These are phyloP conservation scores for Ramularia collo-cygni DNA, from an alignment of 2,329 filamentous ascomycete species.

Conservation along the genomic window DNA sequence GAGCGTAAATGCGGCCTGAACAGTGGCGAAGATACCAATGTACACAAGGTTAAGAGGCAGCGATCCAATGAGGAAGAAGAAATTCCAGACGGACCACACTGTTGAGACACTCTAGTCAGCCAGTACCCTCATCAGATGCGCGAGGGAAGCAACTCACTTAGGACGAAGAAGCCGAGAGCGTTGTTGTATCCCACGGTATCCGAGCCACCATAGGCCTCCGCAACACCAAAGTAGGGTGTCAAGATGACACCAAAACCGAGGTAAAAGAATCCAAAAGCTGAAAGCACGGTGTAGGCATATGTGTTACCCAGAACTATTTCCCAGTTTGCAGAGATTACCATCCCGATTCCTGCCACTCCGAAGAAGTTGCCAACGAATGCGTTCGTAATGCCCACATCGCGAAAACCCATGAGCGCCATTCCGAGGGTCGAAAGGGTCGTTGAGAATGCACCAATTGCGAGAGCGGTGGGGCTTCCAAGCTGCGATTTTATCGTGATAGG, in stretches of 20 bases:
- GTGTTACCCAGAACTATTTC: slow-evolving; percentile 48
- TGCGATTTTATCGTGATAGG: slow-evolving; percentile 28
- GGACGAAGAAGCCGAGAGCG: slow-evolving; percentile 45
- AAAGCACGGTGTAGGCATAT: slow-evolving; percentile 47
- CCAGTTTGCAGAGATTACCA: slow-evolving; percentile 52
- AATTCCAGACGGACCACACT: slow-evolving; percentile 43
- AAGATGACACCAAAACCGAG: slow-evolving; percentile 44
- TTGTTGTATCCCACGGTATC: slow-evolving; percentile 41
- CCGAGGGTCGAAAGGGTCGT: slow-evolving; percentile 50
- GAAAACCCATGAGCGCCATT: slow-evolving; percentile 49
- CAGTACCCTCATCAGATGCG: background rate
- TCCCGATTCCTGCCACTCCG: slow-evolving; percentile 45
- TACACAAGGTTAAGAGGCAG: slow-evolving; percentile 43
- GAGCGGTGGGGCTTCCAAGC: slow-evolving; percentile 33
- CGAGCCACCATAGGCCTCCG: slow-evolving; percentile 38
- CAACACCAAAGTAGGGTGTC: slow-evolving; percentile 42
- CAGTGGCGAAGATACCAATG: slow-evolving; percentile 43
- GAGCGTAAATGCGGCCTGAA: slow-evolving; percentile 40
- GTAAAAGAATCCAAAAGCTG: slow-evolving; percentile 51
- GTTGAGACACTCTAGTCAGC: background rate
- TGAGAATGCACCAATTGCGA: slow-evolving; percentile 48
- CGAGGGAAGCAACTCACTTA: slow-evolving; percentile 28
- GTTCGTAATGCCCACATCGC: slow-evolving; percentile 45
- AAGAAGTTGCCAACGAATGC: slow-evolving; percentile 52
- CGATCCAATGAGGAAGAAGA: slow-evolving; percentile 42